phyloP scores from a whole-genome alignment of 108 stramenopile genomes.

The Conticribra weissflogii region DNA sequence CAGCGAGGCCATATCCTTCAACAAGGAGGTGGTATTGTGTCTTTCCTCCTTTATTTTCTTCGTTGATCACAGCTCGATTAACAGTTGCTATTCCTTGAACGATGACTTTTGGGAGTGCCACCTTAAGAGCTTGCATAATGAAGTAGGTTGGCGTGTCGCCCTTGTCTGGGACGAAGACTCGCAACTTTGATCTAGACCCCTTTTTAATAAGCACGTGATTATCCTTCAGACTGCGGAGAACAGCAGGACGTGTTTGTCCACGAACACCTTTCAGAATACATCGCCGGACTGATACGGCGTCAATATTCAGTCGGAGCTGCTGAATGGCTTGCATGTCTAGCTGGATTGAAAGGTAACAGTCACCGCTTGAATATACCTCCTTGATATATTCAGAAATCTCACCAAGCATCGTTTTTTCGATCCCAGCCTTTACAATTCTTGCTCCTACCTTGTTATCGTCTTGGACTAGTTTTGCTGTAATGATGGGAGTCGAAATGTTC shows the following conservation, averaged over 20 bases:
- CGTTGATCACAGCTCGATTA: slow-evolving; percentile 96
- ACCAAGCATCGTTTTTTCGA: slow-evolving; percentile 97
- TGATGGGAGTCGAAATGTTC: slow-evolving; percentile 99
- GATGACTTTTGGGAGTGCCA: slow-evolving; percentile 89
- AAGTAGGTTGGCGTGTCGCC: slow-evolving; percentile 73
- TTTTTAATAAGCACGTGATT: slow-evolving; percentile 73
- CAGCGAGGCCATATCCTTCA: slow-evolving; percentile 95
- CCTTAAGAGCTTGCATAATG: slow-evolving; percentile 93
- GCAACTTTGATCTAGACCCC: slow-evolving; percentile 74
- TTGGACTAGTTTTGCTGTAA: slow-evolving; percentile 91
- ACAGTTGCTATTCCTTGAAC: slow-evolving; percentile 96
- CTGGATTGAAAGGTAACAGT: slow-evolving; percentile 88
- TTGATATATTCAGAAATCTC: slow-evolving; percentile 92
- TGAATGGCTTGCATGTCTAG: slow-evolving; percentile 93
- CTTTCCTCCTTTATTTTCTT: slow-evolving; percentile 78
- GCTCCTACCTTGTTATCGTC: slow-evolving; percentile 91
- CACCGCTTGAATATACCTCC: slow-evolving; percentile 86
- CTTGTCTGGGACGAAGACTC: slow-evolving; percentile 84
- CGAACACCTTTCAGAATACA: slow-evolving; percentile 83
- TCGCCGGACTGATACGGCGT: slow-evolving; percentile 70
- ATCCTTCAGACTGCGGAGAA: slow-evolving; percentile 75
- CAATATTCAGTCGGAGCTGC: slow-evolving; percentile 91
- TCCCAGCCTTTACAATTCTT: slow-evolving; percentile 94
- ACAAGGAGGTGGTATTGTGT: slow-evolving; percentile 91
- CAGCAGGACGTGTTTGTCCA: slow-evolving; percentile 75